phyloP scores from a whole-genome alignment of 2,329 filamentous ascomycete genomes.

The Neophaeococcomyces mojaviensis region DNA sequence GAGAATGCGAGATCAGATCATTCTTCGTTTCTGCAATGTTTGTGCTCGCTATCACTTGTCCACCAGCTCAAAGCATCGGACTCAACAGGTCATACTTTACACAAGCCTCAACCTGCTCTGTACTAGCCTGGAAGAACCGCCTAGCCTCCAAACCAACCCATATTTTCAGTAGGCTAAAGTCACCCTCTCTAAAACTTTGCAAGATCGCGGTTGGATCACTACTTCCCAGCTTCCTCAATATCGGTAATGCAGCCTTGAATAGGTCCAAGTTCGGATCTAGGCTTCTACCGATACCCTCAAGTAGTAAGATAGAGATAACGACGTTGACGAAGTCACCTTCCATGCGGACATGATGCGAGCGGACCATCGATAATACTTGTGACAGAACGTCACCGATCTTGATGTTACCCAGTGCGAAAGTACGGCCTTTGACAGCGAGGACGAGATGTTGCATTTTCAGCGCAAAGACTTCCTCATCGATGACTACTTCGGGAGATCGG shows the following conservation, averaged over 20 bases:
- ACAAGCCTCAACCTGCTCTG: constrained; percentile 81
- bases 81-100: constrained; percentile 58
- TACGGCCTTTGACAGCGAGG: constrained; percentile 78
- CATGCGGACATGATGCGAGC: constrained; percentile 80
- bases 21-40: too few relatives aligned
- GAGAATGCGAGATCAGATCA: too few relatives aligned
- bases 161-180: constrained; percentile 79
- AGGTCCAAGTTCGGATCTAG: constrained; percentile 83
- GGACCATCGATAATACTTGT: constrained; percentile 84
- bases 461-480: constrained; percentile 84
- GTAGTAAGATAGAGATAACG: constrained; percentile 82
- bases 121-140: constrained; percentile 79
- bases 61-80: constrained; percentile 5
- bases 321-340: constrained; percentile 99
- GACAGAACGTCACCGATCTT: constrained; percentile 94
- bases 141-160: constrained; percentile 88
- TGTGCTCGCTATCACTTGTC: neutral
- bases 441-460: constrained; percentile 96
- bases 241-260: constrained; percentile 77
- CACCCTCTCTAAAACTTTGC: constrained; percentile 61
- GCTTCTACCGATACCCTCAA: constrained; percentile 87
- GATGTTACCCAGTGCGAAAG: constrained; percentile 85
- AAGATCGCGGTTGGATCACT: constrained; percentile 56
- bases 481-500: constrained; percentile 80
- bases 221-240: constrained; percentile 77